Base-by-base conservation (phyloP, 352 stramenopile genomes). In the Globisporangium cylindrosporum region DNA sequence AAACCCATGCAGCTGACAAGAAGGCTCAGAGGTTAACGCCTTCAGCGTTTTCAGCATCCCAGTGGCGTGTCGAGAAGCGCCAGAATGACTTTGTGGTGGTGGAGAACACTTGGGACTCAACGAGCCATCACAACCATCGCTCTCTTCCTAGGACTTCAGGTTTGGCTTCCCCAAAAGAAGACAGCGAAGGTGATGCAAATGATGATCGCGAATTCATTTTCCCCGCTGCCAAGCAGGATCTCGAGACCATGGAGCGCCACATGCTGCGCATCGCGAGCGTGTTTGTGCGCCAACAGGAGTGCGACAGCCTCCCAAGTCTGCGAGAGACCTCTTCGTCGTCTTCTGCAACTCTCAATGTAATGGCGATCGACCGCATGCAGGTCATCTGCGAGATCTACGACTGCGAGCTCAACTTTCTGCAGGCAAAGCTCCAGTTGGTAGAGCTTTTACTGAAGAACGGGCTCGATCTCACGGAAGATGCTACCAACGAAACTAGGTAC, bases 311-410 rank as follows among this genome's bases (percentile, higher is more conserved):
- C 25, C 68, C 62, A 1, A 72, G 64, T 41, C 29, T 64, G 36
- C 36, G 59, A 1, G 69, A 9, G 3, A 34, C 55, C 18, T n/a
- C 14, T 7, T 1, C 55, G 14, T 10, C 29, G 3, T 27, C 55
- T 25, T n/a, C 27, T 41, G 54, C 25, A 38, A 7, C 20, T n/a
- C 43, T 59, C 9, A 20, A 5, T 0, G 66, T 75, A 15, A 61
- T 70, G 18, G 71, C 74, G 1, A 79, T 91, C 53, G 83, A 91
- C 59, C 76, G 81, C 18, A 62, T 86, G 49, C 76, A 86, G 24
- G 80, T 88, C 2, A 58, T 91, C n/a, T 73, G 64, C 4, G 83
- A 91, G 38, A 38, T 87, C 5, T 90, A 88, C 62, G 73, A 90
- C 25, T 82, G 71, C 38, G 78, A 88, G 53, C 55, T 84, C 4